Percentiles rank a stretch among this genome's conserved stretches.
phyloP scores from a whole-genome alignment of 192 early-diverging fungal genomes.

The Thamnidium elegans region DNA sequence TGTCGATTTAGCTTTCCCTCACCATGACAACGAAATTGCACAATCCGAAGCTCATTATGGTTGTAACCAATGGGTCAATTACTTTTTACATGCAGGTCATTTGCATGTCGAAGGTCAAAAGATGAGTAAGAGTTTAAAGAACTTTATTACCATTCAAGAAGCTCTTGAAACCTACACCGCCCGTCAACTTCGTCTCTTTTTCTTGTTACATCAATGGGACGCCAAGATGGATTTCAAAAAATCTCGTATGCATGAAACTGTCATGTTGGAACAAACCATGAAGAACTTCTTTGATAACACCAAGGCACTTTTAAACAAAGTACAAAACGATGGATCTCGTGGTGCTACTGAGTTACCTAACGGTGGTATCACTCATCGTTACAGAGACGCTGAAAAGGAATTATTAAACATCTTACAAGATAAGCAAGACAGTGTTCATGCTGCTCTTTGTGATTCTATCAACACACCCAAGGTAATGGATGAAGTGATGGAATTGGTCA shows the following conservation, averaged over 20 bases:
- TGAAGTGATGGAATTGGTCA: conserved; percentile 76
- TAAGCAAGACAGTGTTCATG: conserved; percentile 74
- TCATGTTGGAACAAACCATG: conserved; percentile 71
- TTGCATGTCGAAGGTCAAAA: conserved; percentile 93
- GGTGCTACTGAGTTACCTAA: conserved; percentile 26
- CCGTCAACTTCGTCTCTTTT: conserved; percentile 86
- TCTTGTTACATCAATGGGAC: conserved; percentile 87
- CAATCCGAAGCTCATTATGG: conserved; percentile 92
- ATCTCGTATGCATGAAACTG: conserved; percentile 72
- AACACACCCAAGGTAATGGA: conserved; percentile 83
- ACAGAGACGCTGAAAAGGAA: conserved; percentile 64
- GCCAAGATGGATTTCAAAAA: conserved; percentile 81
- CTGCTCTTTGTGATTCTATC: conserved; percentile 88
- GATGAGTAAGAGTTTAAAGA: conserved; percentile 98
- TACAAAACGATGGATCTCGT: conserved; percentile 55
- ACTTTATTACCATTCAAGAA: conserved; percentile 94
- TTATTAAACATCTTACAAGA: conserved; percentile 61
- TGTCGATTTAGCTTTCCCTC: conserved; percentile 94
- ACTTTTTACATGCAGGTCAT: conserved; percentile 97
- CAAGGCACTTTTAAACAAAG: conserved; percentile 73
- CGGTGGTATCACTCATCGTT: conserved; percentile 61
- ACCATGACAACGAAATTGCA: conserved; percentile 98
- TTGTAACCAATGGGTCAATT: conserved; percentile 96
- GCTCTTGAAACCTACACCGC: conserved; percentile 77
- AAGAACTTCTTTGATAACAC: conserved; percentile 89